Evolutionary conservation across 1,284 basidiomycete species (phyloP), one percentile per base, ranked within the genome.

Genomic region (Cutaneotrichosporon sp.): DNA sequence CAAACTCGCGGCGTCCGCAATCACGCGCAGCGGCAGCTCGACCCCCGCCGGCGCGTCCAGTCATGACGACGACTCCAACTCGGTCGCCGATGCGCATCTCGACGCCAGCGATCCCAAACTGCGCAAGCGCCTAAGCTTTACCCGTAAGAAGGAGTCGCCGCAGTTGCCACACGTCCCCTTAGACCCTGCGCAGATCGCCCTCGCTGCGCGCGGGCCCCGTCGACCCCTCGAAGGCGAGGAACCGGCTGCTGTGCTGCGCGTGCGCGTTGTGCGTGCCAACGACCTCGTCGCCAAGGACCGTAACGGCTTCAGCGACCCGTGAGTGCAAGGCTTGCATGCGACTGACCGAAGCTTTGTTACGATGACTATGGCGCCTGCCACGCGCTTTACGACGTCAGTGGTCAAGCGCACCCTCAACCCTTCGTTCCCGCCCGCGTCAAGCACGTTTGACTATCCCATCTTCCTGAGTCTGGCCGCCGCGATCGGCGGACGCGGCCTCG

Each of bases 381-480:
- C 84, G 5, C 84, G 88, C n/a, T 83, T 87, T 52, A 85, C 88
- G 40, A 96, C 93, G 0, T 86, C 92, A 0, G 90, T 91, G n/a
- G 81, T 86, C 40, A 92, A 90, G 76, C 87, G 88, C 65, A 89
- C 86, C 0, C 76, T 90, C n/a, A 89, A 90, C 72, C 95, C 95
- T 0, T 79, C 81, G 2, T 97, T 87, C 77, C 77, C 82, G 0
- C 70, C 87, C 14, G 88, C 88, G 66, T 87, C 90, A 73, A 89
- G 91, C 13, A 93, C 90, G 0, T 95, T 94, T 74, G 90, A 94
- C 65, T 90, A 92, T 71, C 90, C 91, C 0, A 83, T 97, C 30
- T 91, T 89, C 72, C 83, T 89, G 31, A 89, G 87, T 9, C 83
- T 89, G 36, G 88, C 88, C 0, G 90, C 89, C 61, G 84, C 85